Percentiles rank a stretch among this genome's conserved stretches.
Conservation (phyloP, 2,329 filamentous ascomycete species). For the Aspergillus texensis region DNA sequence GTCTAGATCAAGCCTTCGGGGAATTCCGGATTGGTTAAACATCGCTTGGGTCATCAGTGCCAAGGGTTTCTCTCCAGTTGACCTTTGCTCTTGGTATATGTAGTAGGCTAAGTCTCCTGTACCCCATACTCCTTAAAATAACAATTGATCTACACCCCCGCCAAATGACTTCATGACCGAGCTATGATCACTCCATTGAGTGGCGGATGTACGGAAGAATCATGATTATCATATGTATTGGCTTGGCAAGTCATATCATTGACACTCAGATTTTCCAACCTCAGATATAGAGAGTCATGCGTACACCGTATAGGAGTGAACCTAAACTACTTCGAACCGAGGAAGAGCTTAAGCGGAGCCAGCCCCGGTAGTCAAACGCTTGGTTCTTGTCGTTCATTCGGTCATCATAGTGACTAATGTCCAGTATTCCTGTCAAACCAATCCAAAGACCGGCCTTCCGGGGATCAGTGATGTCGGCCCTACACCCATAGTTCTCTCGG, state of each 20-base stretch:
- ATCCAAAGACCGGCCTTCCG: background rate
- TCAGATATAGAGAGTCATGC: background rate
- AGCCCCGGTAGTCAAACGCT: background rate
- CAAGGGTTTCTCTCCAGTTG: background rate
- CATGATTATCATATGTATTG: background rate
- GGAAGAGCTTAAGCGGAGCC: background rate
- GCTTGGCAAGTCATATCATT: background rate
- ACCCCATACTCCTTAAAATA: background rate
- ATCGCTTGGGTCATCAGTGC: background rate
- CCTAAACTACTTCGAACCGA: background rate
- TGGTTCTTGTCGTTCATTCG: background rate
- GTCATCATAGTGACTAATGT: background rate
- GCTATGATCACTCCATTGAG: background rate
- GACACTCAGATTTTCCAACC: background rate
- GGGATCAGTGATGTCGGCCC: background rate
- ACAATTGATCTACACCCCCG: too few species aligned
- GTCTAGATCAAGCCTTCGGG: background rate
- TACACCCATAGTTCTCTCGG: background rate
- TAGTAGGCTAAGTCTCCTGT: background rate
- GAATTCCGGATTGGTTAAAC: background rate
- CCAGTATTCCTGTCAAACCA: background rate
- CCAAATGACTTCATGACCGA: background rate
- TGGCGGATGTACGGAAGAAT: background rate
- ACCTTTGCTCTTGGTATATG: background rate
- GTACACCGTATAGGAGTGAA: background rate